phyloP scores from a whole-genome alignment of 2,329 filamentous ascomycete genomes.

The Leptodontidium sp. region DNA sequence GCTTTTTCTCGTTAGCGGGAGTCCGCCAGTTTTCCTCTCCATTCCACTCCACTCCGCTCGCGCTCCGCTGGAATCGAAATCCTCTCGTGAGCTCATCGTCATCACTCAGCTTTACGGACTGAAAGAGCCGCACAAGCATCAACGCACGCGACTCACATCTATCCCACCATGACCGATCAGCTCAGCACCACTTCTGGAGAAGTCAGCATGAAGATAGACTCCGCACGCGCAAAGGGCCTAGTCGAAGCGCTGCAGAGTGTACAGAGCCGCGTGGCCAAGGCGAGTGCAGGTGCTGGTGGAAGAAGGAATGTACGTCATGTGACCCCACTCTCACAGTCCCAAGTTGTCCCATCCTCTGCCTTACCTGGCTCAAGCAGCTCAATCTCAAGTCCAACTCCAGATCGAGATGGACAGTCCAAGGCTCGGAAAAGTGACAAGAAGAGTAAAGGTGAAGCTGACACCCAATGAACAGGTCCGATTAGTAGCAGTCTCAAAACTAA shows the following conservation, averaged over 20 bases:
- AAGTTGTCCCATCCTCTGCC: too few relatives aligned
- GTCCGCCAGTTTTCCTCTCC: neutral
- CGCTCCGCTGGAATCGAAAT: neutral
- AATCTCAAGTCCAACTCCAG: too few relatives aligned
- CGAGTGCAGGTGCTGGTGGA: constrained; percentile 54
- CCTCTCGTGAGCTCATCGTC: neutral
- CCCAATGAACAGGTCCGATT: constrained; percentile 70
- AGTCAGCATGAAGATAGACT: constrained; percentile 65
- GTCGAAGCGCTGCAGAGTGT: constrained; percentile 69
- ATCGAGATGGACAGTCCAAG: too few relatives aligned
- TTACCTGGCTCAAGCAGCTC: too few relatives aligned
- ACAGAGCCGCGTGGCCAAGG: constrained; percentile 62
- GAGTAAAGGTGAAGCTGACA: constrained; percentile 14
- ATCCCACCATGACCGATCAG: constrained; percentile 2
- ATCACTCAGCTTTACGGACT: neutral
- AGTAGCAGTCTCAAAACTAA: constrained; percentile 95
- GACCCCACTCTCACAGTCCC: neutral
- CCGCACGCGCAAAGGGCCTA: constrained; percentile 67
- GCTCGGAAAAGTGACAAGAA: neutral
- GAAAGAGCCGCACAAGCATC: neutral
- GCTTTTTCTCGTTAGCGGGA: neutral
- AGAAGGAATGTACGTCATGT: constrained; percentile 60
- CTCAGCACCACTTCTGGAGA: constrained; percentile 12
- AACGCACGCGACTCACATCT: constrained; percentile 13
- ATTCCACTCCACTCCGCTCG: too few relatives aligned